Evolutionary conservation across 768 basidiomycete genomes (phyloP).

Genomic region (Gautieria morchelliformis): DNA sequence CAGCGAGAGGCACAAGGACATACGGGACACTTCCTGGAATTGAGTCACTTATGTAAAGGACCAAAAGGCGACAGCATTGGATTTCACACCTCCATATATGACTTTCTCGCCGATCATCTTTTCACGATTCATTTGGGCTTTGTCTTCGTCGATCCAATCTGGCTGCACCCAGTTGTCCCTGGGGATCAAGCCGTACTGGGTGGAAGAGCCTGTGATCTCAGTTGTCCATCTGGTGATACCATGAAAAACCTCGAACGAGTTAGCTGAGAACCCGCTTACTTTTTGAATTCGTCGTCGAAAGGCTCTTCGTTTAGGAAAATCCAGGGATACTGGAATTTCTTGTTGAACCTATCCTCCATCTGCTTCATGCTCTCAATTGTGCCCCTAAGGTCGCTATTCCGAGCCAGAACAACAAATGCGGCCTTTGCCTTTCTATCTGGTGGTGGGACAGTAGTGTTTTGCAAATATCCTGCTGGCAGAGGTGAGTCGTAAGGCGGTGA

Average conservation of each 20-base stretch:
- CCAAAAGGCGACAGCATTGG: conserved; percentile 1
- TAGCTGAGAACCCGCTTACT: conserved; percentile 22
- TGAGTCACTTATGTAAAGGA: not conserved
- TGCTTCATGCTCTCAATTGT: conserved; percentile 60
- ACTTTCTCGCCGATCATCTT: conserved; percentile 53
- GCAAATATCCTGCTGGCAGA: conserved; percentile 49
- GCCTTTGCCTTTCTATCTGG: conserved; percentile 69
- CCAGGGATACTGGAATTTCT: conserved; percentile 63
- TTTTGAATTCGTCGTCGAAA: conserved; percentile 65
- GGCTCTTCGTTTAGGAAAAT: conserved; percentile 79
- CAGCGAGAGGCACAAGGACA: conserved; percentile 20
- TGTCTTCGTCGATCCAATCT: conserved; percentile 49
- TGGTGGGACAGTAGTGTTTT: conserved; percentile 24
- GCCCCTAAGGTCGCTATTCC: conserved; percentile 51
- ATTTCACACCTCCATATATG: conserved; percentile 38
- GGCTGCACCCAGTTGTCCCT: conserved; percentile 49
- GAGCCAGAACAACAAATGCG: conserved; percentile 64
- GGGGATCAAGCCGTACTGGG: conserved; percentile 34
- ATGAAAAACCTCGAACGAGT: not conserved
- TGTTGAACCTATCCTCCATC: conserved; percentile 56
- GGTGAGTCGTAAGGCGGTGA: conserved; percentile 43
- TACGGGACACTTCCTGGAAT: conserved; percentile 64
- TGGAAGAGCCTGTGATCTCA: conserved; percentile 37
- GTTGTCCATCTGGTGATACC: conserved; percentile 22
- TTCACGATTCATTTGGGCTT: conserved; percentile 45